phyloP scores from a whole-genome alignment of 2,329 filamentous ascomycete species.

The Dactylonectria macrodidyma region DNA sequence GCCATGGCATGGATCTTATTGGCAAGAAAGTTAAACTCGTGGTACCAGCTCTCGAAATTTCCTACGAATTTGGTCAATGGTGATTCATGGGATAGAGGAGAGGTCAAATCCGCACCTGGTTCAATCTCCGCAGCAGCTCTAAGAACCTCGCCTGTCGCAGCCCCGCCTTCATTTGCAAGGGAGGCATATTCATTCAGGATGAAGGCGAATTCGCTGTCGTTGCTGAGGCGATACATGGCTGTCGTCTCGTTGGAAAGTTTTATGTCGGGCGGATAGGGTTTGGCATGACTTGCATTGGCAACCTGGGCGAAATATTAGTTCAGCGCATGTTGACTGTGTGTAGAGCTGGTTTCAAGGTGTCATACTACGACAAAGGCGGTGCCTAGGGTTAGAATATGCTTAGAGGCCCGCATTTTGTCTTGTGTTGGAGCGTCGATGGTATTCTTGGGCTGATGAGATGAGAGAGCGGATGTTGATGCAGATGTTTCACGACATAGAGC shows the following conservation, averaged over 20 bases:
- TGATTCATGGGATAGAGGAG: too few species aligned
- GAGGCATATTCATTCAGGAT: conserved; percentile 35
- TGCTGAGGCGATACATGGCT: conserved; percentile 35
- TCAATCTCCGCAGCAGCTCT: conserved; percentile 29
- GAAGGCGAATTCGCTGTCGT: conserved; percentile 34
- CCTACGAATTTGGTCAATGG: not conserved
- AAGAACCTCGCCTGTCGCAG: conserved; percentile 31
- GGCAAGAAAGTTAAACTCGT: conserved; percentile 23
- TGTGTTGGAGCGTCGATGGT: not conserved
- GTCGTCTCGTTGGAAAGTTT: conserved; percentile 28
- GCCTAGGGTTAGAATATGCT: not conserved
- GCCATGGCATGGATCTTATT: conserved; percentile 18
- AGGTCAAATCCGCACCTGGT: not conserved
- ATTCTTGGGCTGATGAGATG: not conserved
- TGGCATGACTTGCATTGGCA: not conserved
- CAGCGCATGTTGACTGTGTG: not conserved
- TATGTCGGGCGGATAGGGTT: conserved; percentile 14
- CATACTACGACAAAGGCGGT: not conserved
- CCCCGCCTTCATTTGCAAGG: conserved; percentile 33
- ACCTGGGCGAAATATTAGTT: not conserved
- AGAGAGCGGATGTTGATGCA: not conserved
- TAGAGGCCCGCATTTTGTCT: not conserved
- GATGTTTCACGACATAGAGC: not conserved
- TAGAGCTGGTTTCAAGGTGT: not conserved
- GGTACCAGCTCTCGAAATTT: conserved; percentile 28